Evolutionary conservation across 2,329 filamentous ascomycete genomes (phyloP), one percentile per base, ranked within the genome.

Genomic region (Metarhizium brunneum): DNA sequence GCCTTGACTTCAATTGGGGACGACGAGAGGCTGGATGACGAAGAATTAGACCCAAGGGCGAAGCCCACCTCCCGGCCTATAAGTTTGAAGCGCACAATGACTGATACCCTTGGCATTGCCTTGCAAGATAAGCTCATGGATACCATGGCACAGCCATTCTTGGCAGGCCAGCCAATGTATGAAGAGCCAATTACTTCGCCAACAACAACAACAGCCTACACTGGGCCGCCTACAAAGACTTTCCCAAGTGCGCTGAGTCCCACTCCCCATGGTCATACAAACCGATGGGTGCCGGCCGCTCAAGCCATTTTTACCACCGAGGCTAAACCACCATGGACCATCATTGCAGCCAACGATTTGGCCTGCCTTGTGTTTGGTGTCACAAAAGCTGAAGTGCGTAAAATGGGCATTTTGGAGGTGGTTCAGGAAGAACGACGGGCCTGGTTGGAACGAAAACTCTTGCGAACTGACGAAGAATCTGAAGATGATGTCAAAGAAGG

Each of bases 241-340:
- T 75, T 78, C 29, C 73, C 81, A 2, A 72, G 72, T 16, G 68
- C 74, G n/a, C 61, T 82, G 2, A 78, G 76, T 11, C 76, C 86
- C 16, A 76, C 80, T 10, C 80, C 89, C n/a, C 92, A 96, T 69
- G 88, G 88, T 8, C 92, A 96, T 71, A 88, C 90, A 56, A 94
- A 89, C 64, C 84, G 94, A 69, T 96, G 91, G 85, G 86, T 88
- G 14, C 91, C 91, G 7, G 89, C 90, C 47, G 89, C 92, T 5
- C 94, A 99, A 69, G 94, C 94, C 54, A 96, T 99, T 56, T 99
- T 99, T 68, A 95, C 92, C 7, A 99, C 94, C n/a, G 90, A 95
- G 70, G 81, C 88, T 14, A 85, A 87, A 60, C 82, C 90, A 8
- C 94, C 92, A 3, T 99, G 91, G 88, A 99, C 92, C 1, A 96